Conservation (phyloP, 1,139 yeast genomes). For the Debaryomyces sp. region DNA sequence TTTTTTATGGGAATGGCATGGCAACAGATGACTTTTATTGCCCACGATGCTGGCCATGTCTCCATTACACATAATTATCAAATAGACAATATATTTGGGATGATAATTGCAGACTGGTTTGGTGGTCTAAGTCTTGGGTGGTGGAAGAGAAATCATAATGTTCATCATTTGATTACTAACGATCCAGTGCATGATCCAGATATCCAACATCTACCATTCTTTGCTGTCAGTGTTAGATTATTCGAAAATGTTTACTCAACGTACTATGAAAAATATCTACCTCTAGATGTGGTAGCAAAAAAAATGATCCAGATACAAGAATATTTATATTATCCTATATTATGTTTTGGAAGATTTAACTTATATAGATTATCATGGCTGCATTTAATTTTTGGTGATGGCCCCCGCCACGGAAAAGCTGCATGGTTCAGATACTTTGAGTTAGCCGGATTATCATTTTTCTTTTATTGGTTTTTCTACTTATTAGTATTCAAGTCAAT, state of each 20-base stretch:
- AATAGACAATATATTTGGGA: constrained; percentile 75
- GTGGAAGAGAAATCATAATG: constrained; percentile 95
- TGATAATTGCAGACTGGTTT: constrained; percentile 70
- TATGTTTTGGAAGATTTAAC: constrained; percentile 84
- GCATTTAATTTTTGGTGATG: constrained; percentile 68
- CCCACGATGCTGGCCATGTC: constrained; percentile 89
- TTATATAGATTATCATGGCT: constrained; percentile 81
- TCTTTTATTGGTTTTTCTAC: constrained; percentile 82
- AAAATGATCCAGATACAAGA: constrained; percentile 63
- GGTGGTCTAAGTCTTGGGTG: constrained; percentile 93
- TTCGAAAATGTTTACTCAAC: constrained; percentile 75
- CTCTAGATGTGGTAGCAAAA: constrained; percentile 70
- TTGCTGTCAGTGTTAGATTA: constrained; percentile 77
- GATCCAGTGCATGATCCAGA: constrained; percentile 95
- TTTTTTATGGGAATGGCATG: constrained; percentile 72
- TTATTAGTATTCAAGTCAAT: constrained; percentile 56
- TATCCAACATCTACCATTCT: constrained; percentile 89
- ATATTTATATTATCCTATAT: constrained; percentile 73
- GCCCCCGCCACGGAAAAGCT: constrained; percentile 79
- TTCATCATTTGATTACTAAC: constrained; percentile 84
- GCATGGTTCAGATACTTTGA: constrained; percentile 88
- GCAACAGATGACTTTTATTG: constrained; percentile 89
- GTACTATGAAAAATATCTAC: constrained; percentile 66
- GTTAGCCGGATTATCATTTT: constrained; percentile 64
- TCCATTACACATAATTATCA: constrained; percentile 81